Evolutionary conservation across 2,329 filamentous ascomycete genomes (phyloP).

Genomic region (Trichoderma citrinoviride): DNA sequence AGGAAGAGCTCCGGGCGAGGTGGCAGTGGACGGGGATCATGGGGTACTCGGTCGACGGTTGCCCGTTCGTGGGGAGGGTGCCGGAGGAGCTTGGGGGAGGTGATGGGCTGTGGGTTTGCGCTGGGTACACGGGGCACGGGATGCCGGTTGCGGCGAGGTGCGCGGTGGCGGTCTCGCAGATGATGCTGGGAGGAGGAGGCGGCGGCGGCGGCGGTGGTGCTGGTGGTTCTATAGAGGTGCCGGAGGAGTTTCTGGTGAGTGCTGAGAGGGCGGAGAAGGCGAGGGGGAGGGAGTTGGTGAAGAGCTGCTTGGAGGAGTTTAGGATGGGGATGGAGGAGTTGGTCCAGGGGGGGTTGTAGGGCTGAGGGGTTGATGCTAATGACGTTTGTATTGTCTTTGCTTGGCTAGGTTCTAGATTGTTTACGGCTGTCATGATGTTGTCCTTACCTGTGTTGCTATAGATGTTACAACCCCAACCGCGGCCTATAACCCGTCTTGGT

Average conservation of each 20-base stretch:
- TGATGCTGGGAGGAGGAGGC: slow-evolving; percentile 47
- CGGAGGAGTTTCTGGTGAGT: slow-evolving; percentile 41
- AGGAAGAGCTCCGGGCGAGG: slow-evolving; percentile 48
- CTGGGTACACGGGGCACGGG: slow-evolving; percentile 70
- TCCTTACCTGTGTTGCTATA: too few relatives aligned
- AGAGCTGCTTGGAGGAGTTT: slow-evolving; percentile 10
- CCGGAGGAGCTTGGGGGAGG: slow-evolving; percentile 50
- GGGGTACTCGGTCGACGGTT: slow-evolving; percentile 67
- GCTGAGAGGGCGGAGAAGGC: slow-evolving; percentile 33
- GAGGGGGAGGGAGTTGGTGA: slow-evolving; percentile 26
- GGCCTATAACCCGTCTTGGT: too few relatives aligned
- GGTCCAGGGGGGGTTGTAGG: not conserved
- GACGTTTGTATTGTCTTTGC: not conserved
- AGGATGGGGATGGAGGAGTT: not conserved
- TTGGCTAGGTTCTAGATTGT: not conserved
- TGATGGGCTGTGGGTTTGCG: slow-evolving; percentile 57
- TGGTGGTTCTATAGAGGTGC: slow-evolving; percentile 41
- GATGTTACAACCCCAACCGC: too few relatives aligned
- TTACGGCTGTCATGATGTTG: too few relatives aligned
- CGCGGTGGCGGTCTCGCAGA: slow-evolving; percentile 60
- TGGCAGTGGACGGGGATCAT: slow-evolving; percentile 79
- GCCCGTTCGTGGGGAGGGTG: slow-evolving; percentile 71
- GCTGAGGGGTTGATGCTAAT: not conserved
- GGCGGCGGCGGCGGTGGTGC: too few relatives aligned
- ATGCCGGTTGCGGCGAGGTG: slow-evolving; percentile 72